Percentiles rank a stretch among this genome's conserved stretches.
Conservation (phyloP, 768 basidiomycete genomes). For the Naematelia encephala region DNA sequence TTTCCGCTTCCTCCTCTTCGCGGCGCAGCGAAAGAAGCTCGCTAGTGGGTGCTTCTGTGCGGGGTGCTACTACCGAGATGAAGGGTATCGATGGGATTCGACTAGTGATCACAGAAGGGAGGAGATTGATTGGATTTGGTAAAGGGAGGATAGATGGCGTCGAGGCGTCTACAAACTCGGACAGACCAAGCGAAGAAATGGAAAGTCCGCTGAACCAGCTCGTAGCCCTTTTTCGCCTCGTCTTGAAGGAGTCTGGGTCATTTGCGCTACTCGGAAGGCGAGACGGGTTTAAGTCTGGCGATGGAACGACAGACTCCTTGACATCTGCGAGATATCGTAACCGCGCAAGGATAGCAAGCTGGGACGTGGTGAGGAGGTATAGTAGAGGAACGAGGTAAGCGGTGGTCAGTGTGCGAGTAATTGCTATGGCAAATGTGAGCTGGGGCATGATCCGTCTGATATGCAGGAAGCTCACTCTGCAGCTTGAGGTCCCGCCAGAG, state of each 20-base stretch:
- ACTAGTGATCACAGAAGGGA: slow-evolving; percentile 18
- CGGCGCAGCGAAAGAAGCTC: neutral
- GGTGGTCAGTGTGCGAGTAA: slow-evolving; percentile 81
- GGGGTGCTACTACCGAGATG: slow-evolving; percentile 5
- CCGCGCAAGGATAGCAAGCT: slow-evolving; percentile 79
- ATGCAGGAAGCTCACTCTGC: slow-evolving; percentile 59
- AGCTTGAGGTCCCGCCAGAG: slow-evolving; percentile 93
- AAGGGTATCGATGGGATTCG: slow-evolving; percentile 11
- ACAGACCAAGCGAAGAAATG: slow-evolving; percentile 24
- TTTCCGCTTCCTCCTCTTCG: slow-evolving; percentile 14
- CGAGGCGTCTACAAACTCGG: slow-evolving; percentile 22
- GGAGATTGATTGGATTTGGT: slow-evolving; percentile 21
- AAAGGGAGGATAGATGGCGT: slow-evolving; percentile 9
- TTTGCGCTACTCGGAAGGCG: neutral
- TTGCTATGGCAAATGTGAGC: slow-evolving; percentile 56
- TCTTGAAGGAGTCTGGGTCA: neutral
- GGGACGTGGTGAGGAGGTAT: slow-evolving; percentile 77
- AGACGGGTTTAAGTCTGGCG: neutral
- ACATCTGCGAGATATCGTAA: slow-evolving; percentile 63
- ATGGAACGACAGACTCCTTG: slow-evolving; percentile 34
- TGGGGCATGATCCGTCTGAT: neutral
- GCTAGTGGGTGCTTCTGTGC: neutral
- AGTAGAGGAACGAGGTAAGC: slow-evolving; percentile 83
- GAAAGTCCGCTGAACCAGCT: slow-evolving; percentile 23
- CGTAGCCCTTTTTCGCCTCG: neutral